These are phyloP conservation scores for Phtheirospermum japonicum DNA, from an alignment of 257 asterid genomes.

Conservation along the genomic window DNA sequence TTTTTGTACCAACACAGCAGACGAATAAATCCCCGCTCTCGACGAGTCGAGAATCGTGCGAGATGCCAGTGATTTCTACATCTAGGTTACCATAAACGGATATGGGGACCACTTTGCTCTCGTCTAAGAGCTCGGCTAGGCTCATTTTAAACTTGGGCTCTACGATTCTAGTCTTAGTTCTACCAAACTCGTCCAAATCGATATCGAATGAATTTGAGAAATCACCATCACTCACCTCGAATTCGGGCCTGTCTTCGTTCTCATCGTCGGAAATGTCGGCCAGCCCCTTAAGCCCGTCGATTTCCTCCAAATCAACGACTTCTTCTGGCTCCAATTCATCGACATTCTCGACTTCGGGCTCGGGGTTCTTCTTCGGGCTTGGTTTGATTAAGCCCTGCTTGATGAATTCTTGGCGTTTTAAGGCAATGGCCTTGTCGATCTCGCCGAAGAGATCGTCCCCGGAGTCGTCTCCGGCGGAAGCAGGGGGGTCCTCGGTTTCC, in stretches of 20 bases:
- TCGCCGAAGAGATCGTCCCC: conserved; percentile 95
- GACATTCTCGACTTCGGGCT: conserved; percentile 32
- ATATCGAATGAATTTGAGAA: conserved; percentile 58
- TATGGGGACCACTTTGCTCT: conserved; percentile 78
- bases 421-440: conserved; percentile 83
- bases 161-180: conserved; percentile 55
- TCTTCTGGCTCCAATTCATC: conserved; percentile 91
- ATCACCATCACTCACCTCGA: conserved; percentile 56
- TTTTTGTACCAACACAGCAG: conserved; percentile 67
- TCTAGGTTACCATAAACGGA: conserved; percentile 81
- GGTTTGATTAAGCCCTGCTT: conserved; percentile 76
- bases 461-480: conserved; percentile 30
- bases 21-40: conserved; percentile 86
- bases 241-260: conserved; percentile 42
- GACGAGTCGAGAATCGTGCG: conserved; percentile 85
- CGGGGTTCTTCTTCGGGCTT: conserved; percentile 33
- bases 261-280: conserved; percentile 46
- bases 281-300: conserved; percentile 65
- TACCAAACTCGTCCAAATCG: conserved; percentile 77
- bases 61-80: conserved; percentile 71
- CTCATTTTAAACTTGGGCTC: conserved; percentile 83
- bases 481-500: conserved; percentile 60
- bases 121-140: conserved; percentile 90
- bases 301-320: conserved; percentile 85
- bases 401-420: conserved; percentile 81